Conservation (phyloP, 164 flowering plant genomes). For the Stephania cephalantha region DNA sequence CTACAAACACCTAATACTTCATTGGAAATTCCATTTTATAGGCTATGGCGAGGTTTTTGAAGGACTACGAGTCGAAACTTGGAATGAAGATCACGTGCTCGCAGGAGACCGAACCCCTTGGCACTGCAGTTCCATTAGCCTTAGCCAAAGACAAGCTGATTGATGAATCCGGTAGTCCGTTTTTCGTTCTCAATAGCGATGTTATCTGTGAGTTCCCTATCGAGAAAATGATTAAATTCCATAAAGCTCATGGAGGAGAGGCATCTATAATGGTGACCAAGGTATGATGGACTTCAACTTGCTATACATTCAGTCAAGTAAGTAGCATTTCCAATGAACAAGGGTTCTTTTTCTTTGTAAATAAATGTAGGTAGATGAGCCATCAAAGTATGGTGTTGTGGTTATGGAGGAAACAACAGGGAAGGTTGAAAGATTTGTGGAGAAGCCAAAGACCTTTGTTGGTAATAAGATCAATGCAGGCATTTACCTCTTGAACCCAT, state of each 20-base stretch:
- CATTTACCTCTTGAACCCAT: constrained; percentile 88
- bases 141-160: constrained; percentile 82
- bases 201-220: constrained; percentile 96
- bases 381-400: constrained; percentile 96
- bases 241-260: constrained; percentile 89
- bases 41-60: constrained; percentile 93
- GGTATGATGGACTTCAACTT: constrained; percentile 33
- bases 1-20: no score
- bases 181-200: constrained; percentile 97
- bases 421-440: constrained; percentile 81
- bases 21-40: constrained; percentile 22
- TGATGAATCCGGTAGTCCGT: constrained; percentile 85
- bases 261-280: constrained; percentile 99
- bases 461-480: constrained; percentile 99
- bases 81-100: constrained; percentile 93
- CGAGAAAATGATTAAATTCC: constrained; percentile 82
- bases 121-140: constrained; percentile 98
- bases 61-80: constrained; percentile 79
- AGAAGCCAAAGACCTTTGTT: constrained; percentile 90
- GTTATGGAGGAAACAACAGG: constrained; percentile 87
- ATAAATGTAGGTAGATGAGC: constrained; percentile 90
- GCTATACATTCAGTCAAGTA: neutral
- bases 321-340: neutral
- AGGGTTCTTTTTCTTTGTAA: neutral
- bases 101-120: constrained; percentile 95